Percentiles rank a stretch among this genome's conserved stretches.
These are phyloP conservation scores for Verticillium klebahnii DNA, from an alignment of 2,329 filamentous ascomycete genomes.

Conservation along the genomic window DNA sequence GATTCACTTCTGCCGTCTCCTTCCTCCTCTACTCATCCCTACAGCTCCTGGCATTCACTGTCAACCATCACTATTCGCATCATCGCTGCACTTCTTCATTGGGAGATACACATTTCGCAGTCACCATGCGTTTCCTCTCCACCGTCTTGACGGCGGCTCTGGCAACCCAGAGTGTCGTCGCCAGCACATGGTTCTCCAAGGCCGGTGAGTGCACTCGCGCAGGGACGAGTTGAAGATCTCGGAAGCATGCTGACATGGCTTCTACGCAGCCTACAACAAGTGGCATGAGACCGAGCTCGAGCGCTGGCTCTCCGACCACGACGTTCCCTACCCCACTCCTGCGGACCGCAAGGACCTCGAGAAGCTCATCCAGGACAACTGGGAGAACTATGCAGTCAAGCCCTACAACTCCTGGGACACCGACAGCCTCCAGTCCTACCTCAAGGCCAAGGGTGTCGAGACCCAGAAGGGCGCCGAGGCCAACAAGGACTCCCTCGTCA, in stretches of 20 bases:
- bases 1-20: not conserved
- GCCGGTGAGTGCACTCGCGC: conserved; percentile 55
- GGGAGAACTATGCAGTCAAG: conserved; percentile 70
- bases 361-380: conserved; percentile 82
- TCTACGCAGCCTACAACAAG: conserved; percentile 79
- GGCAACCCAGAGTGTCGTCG: conserved; percentile 64
- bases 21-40: conserved; percentile 6
- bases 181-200: conserved; percentile 82
- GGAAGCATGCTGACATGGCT: conserved; percentile 5
- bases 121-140: conserved; percentile 72
- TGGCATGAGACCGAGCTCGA: conserved; percentile 99
- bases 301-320: conserved; percentile 90
- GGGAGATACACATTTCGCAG: conserved; percentile 2
- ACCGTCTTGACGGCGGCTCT: conserved; percentile 67
- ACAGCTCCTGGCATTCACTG: conserved; percentile 9
- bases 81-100: conserved; percentile 9
- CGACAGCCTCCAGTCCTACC: conserved; percentile 61
- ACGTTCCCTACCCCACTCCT: conserved; percentile 83
- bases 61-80: conserved; percentile 11
- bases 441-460: conserved; percentile 67
- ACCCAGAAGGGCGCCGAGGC: conserved; percentile 61
- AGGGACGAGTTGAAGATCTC: not conserved
- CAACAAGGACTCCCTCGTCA: conserved; percentile 63
- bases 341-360: conserved; percentile 95
- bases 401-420: conserved; percentile 77